Evolutionary conservation across 2,329 filamentous ascomycete genomes (phyloP), one percentile per base, ranked within the genome.

Genomic region (Cladosporium sp.): DNA sequence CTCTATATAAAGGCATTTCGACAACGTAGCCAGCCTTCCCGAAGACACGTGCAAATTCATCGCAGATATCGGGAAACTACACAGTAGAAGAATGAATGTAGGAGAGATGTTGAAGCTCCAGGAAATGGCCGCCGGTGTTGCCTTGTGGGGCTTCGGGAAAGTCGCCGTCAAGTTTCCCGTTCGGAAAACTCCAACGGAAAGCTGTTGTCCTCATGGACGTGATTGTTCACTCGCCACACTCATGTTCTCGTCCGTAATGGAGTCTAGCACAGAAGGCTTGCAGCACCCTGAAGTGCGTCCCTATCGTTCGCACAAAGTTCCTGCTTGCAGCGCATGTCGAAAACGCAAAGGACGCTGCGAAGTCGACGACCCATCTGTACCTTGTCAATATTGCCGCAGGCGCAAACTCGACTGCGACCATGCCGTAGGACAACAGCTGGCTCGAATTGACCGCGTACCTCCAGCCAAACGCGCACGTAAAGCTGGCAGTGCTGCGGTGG

Each of bases 231-330:
- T 7, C 38, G 7, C 38, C 7, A 21, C 38, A 44, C 18, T 44
- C 38, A 8, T 44, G 8, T 21, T 44, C 38, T n/a, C 38, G 7
- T 21, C 18, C 15, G 38, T 4, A 10, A 44, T 44, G 38, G 18
- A 44, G 6, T n/a, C 7, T 10, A 44, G 38, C 38, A 44, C 7
- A 5, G 38, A n/a, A 44, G 38, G 38, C 5, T 15, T 10, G 38
- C 38, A 44, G 38, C 38, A 10, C 15, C 18, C 38, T 6, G 38
- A 1, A 44, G 38, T 8, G 18, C 62, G 62, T 24, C 64, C 64
- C 3, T 65, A 65, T 44, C 64, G 64, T 21, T 65, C 64, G 30
- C 64, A 65, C 55, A 65, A 60, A 21, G 21, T 60, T n/a, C 64
- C 64, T 11, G 64, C 64, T 18, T 65, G 64, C n/a, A 54, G 26